These are phyloP conservation scores for Ogataea thermomethanolica DNA, from an alignment of 805 yeast species.

Conservation along the genomic window DNA sequence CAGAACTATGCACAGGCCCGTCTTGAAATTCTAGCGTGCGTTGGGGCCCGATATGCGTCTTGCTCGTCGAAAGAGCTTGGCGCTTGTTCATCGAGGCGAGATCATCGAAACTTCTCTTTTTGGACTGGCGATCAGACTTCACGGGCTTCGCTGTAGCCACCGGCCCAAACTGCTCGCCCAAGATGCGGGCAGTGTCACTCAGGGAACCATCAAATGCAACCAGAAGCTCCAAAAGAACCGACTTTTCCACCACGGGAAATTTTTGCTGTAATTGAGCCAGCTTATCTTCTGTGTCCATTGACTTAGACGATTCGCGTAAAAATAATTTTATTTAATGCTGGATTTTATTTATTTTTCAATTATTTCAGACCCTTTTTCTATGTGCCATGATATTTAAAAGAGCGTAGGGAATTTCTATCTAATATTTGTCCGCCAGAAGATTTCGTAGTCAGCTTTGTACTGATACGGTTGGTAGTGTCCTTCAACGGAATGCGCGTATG, in stretches of 20 bases:
- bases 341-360: neutral
- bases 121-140: neutral
- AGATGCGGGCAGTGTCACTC: slow-evolving; percentile 36
- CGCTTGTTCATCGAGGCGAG: too few relatives aligned
- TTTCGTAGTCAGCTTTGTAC: neutral
- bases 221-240: slow-evolving; percentile 47
- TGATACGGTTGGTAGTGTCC: slow-evolving; percentile 4
- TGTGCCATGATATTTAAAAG: slow-evolving; percentile 3
- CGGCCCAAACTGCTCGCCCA: slow-evolving; percentile 35
- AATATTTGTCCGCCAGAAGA: neutral
- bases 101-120: neutral
- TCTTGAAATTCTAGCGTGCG: too few relatives aligned
- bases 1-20: neutral
- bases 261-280: slow-evolving; percentile 33
- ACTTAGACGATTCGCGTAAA: slow-evolving; percentile 2
- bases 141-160: neutral
- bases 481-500: neutral
- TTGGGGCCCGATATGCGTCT: too few relatives aligned
- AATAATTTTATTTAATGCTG: slow-evolving; percentile 1
- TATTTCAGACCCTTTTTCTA: neutral
- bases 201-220: slow-evolving; percentile 53
- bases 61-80: too few relatives aligned
- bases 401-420: neutral
- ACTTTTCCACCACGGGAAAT: slow-evolving; percentile 44
- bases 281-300: slow-evolving; percentile 38